A percentile compares a stretch with the other conserved stretches of the same genome.
phyloP scores from a whole-genome alignment of 805 yeast species.

The Metschnikowia drakensbergensis region DNA sequence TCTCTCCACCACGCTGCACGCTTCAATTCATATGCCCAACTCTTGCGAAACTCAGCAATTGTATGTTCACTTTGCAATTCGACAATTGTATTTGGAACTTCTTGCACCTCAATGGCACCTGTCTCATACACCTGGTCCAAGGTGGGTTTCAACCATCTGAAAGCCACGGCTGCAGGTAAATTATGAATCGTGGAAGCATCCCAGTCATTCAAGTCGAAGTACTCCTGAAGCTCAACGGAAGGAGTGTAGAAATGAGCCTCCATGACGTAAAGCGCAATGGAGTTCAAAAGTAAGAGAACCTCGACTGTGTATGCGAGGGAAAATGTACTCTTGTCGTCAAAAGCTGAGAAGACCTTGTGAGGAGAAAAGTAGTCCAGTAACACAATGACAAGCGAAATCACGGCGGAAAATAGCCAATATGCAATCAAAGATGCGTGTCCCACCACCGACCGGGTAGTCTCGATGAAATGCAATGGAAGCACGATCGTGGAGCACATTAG shows the following conservation, averaged over 20 bases:
- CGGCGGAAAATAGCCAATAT: constrained; percentile 20
- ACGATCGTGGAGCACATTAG: constrained; percentile 12
- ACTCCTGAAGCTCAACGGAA: constrained; percentile 19
- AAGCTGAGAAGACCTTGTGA: constrained; percentile 15
- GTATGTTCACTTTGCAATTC: constrained; percentile 14
- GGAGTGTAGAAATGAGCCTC: constrained; percentile 23
- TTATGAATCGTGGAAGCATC: constrained; percentile 21
- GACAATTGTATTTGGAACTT: constrained; percentile 15
- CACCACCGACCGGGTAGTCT: constrained; percentile 20
- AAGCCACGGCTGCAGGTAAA: constrained; percentile 22
- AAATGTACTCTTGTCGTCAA: constrained; percentile 4
- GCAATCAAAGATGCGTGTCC: constrained; percentile 23
- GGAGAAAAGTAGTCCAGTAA: constrained; percentile 22
- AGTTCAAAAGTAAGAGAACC: constrained; percentile 10
- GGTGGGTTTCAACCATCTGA: constrained; percentile 27
- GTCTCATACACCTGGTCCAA: constrained; percentile 23
- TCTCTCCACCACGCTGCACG: constrained; percentile 19
- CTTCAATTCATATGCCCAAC: constrained; percentile 18
- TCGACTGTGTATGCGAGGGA: constrained; percentile 17
- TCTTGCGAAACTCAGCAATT: constrained; percentile 16
- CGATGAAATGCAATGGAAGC: constrained; percentile 24
- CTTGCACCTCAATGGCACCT: constrained; percentile 20
- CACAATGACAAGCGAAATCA: constrained; percentile 11
- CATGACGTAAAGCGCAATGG: constrained; percentile 14
- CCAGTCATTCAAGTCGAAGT: constrained; percentile 25